phyloP scores from a whole-genome alignment of 306 rosid species.

The Crotalaria pallida region DNA sequence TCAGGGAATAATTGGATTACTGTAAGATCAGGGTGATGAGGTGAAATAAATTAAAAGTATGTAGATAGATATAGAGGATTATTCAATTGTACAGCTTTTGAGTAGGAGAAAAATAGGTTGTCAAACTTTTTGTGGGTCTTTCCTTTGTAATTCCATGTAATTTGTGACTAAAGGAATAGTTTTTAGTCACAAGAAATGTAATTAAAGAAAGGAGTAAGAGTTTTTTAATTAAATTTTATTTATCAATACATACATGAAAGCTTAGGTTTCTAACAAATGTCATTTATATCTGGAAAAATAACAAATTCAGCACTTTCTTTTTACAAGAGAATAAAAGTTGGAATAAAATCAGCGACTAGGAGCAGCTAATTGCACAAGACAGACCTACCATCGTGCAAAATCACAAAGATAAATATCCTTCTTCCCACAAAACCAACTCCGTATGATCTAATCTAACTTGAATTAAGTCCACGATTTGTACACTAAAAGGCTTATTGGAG shows the following conservation, averaged over 20 bases:
- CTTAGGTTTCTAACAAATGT: background rate
- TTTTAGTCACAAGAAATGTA: background rate
- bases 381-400: too few species aligned
- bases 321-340: too few species aligned
- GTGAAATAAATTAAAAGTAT: too few species aligned
- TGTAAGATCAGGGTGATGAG: slow-evolving; percentile 42
- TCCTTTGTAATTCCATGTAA: background rate
- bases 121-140: slow-evolving; percentile 1
- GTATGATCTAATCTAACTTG: too few species aligned
- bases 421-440: too few species aligned
- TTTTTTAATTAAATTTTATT: background rate
- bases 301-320: too few species aligned
- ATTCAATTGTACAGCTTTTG: slow-evolving; percentile 25
- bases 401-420: too few species aligned
- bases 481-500: too few species aligned
- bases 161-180: background rate
- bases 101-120: slow-evolving; percentile 9
- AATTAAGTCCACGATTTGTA: too few species aligned
- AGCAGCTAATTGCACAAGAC: too few species aligned
- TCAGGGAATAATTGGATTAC: slow-evolving; percentile 58
- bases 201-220: background rate
- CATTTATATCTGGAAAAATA: background rate
- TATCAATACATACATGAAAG: background rate
- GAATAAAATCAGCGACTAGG: too few species aligned
- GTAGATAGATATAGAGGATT: slow-evolving; percentile 9